Percentiles rank a stretch among this genome's conserved stretches.
phyloP scores from a whole-genome alignment of 2,329 filamentous ascomycete genomes.

The Xenoacremonium recifei region DNA sequence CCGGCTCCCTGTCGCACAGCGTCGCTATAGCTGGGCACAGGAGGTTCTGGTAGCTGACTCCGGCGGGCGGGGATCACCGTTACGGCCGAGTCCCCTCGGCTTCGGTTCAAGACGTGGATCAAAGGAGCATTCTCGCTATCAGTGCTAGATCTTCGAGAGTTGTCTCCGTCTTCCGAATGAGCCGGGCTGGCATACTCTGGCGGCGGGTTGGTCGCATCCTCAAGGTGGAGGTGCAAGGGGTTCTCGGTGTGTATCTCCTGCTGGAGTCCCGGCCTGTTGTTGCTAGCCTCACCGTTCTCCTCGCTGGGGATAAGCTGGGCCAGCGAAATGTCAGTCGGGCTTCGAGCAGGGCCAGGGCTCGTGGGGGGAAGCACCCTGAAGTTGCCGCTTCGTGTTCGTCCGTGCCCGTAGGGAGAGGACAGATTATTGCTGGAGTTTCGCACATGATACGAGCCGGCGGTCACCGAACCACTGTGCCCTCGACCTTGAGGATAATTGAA shows the following conservation, averaged over 20 bases:
- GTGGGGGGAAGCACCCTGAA: slow-evolving; percentile 73
- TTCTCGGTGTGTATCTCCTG: slow-evolving; percentile 34
- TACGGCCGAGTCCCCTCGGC: slow-evolving; percentile 48
- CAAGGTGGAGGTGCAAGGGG: slow-evolving; percentile 40
- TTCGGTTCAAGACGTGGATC: slow-evolving; percentile 50
- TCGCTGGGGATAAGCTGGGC: slow-evolving; percentile 76
- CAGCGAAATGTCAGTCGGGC: slow-evolving; percentile 93
- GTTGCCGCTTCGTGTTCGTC: slow-evolving; percentile 72
- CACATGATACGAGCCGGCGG: slow-evolving; percentile 33
- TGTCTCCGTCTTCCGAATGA: slow-evolving; percentile 54
- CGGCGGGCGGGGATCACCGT: slow-evolving; percentile 30
- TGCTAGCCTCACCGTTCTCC: slow-evolving; percentile 62
- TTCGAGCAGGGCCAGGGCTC: slow-evolving; percentile 85
- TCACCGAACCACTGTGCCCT: slow-evolving; percentile 46
- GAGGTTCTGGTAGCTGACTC: slow-evolving; percentile 44
- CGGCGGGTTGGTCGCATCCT: slow-evolving; percentile 62
- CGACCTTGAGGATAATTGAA: slow-evolving; percentile 41
- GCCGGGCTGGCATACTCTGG: slow-evolving; percentile 70
- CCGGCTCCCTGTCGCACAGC: slow-evolving; percentile 57
- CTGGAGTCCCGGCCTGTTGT: slow-evolving; percentile 20
- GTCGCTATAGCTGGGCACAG: slow-evolving; percentile 81
- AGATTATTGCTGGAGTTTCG: slow-evolving; percentile 46
- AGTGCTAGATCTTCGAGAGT: slow-evolving; percentile 53
- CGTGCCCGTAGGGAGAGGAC: slow-evolving; percentile 55
- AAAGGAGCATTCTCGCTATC: slow-evolving; percentile 56